Evolutionary conservation across 2,329 filamentous ascomycete genomes (phyloP).

Genomic region (Gyromitra esculenta): DNA sequence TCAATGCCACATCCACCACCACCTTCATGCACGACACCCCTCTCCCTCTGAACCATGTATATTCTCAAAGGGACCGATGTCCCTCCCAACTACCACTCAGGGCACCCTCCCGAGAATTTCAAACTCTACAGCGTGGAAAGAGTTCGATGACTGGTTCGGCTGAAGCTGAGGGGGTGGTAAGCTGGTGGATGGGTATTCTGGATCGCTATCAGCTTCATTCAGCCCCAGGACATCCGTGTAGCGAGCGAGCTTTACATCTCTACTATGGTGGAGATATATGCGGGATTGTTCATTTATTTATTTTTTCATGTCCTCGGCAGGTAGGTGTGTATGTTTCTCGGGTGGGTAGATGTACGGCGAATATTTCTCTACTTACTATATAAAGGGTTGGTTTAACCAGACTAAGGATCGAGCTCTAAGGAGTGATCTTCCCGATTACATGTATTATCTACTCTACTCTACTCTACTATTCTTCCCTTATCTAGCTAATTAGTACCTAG

Average conservation of each 20-base stretch:
- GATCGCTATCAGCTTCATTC: not conserved
- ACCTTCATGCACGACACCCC: not conserved
- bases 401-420: too few species aligned
- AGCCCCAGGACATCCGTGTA: not conserved
- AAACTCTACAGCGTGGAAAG: not conserved
- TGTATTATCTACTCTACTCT: too few species aligned
- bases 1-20: not conserved
- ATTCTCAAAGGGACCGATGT: not conserved
- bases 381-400: too few species aligned
- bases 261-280: not conserved
- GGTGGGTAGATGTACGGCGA: too few species aligned
- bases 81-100: not conserved
- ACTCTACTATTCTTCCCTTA: too few species aligned
- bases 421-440: too few species aligned
- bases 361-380: too few species aligned
- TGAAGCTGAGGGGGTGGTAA: not conserved
- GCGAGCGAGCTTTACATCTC: not conserved
- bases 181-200: not conserved
- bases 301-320: too few species aligned
- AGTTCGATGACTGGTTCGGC: not conserved
- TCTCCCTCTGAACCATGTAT: not conserved
- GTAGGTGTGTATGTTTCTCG: too few species aligned
- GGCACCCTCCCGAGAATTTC: not conserved
- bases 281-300: not conserved
- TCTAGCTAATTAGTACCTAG: too few species aligned